phyloP scores from a whole-genome alignment of 306 rosid species.

The Trifolium repens region DNA sequence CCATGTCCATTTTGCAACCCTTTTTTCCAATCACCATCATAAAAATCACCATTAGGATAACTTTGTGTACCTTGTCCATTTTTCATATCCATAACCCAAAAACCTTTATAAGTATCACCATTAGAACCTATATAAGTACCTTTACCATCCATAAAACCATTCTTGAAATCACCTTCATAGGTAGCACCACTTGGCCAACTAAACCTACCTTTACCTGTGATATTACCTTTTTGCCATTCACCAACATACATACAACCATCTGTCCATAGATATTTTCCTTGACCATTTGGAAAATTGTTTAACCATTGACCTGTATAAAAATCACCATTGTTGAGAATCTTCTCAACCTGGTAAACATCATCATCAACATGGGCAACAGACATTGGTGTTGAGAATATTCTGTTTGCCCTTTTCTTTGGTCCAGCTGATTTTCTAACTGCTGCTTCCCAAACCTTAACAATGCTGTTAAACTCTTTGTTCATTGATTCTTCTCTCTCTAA shows the following conservation, averaged over 20 bases:
- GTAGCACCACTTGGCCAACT: conserved; percentile 98
- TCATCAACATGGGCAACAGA: conserved; percentile 87
- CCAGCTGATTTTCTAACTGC: conserved; percentile 66
- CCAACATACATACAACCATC: conserved; percentile 98
- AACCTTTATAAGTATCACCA: conserved; percentile 83
- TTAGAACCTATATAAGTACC: conserved; percentile 77
- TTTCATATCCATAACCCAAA: conserved; percentile 84
- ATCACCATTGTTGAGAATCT: conserved; percentile 70
- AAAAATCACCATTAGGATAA: conserved; percentile 78
- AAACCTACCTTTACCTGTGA: conserved; percentile 74
- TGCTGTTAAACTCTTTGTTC: conserved; percentile 64
- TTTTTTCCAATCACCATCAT: conserved; percentile 94
- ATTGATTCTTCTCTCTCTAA: conserved; percentile 50
- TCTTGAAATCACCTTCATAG: conserved; percentile 88
- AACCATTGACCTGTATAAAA: conserved; percentile 81
- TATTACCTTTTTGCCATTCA: conserved; percentile 75
- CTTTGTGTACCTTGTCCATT: conserved; percentile 80
- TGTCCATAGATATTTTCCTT: conserved; percentile 86
- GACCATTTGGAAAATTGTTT: conserved; percentile 63
- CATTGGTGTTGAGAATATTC: conserved; percentile 68
- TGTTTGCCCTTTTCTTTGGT: conserved; percentile 61
- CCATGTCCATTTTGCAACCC: conserved; percentile 86
- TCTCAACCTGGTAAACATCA: conserved; percentile 61
- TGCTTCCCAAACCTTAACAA: conserved; percentile 77
- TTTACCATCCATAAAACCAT: conserved; percentile 78